Evolutionary conservation across 352 stramenopile genomes (phyloP).

Genomic region (Saprolegnia diclina): DNA sequence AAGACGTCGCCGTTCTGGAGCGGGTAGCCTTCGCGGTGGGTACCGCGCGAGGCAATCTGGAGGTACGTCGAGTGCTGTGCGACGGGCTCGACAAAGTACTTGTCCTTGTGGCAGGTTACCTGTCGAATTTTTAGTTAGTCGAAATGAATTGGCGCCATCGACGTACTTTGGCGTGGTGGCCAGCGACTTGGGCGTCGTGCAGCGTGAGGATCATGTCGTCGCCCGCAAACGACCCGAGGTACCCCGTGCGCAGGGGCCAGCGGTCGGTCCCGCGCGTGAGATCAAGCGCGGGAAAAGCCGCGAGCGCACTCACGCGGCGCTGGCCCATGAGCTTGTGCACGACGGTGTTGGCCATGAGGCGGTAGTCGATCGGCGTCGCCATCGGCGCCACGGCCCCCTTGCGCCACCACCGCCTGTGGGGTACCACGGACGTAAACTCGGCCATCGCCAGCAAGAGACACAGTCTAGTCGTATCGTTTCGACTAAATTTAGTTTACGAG

Average conservation of each 20-base stretch:
- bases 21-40: neutral
- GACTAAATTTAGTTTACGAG: conserved; percentile 4
- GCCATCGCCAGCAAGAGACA: conserved; percentile 1
- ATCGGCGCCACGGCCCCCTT: neutral
- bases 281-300: conserved; percentile 1
- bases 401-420: neutral
- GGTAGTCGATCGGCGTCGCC: neutral
- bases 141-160: neutral
- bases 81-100: conserved; percentile 15
- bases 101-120: neutral
- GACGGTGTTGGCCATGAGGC: neutral
- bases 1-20: conserved; percentile 14
- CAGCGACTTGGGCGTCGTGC: conserved; percentile 5
- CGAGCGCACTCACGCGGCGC: neutral
- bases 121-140: neutral
- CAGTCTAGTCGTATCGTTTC: too few species aligned
- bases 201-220: neutral
- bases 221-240: neutral
- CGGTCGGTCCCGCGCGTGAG: neutral
- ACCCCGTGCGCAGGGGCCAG: neutral
- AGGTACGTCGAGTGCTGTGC: conserved; percentile 3
- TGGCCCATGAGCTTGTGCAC: neutral
- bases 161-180: conserved; percentile 5
- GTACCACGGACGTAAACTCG: neutral
- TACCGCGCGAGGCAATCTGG: neutral